Evolutionary conservation across 1,139 yeast species (phyloP).

Genomic region (Debaryomyces fabryi): DNA sequence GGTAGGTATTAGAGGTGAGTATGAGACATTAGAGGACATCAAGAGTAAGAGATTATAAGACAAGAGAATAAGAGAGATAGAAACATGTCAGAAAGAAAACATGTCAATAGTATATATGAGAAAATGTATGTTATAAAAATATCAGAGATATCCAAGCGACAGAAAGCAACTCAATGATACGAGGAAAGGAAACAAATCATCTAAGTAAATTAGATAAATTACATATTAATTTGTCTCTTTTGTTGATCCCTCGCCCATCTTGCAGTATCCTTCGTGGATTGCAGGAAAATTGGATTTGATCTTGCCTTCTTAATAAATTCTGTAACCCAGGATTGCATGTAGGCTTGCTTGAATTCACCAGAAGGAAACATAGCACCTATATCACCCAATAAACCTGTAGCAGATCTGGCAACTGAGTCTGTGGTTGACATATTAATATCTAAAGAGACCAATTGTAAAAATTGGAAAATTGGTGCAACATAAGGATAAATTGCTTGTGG

Average conservation of each 20-base stretch:
- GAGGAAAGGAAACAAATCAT: background rate
- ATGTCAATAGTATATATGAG: constrained; percentile 12
- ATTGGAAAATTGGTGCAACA: constrained; percentile 69
- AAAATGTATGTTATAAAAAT: constrained; percentile 12
- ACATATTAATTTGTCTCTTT: constrained; percentile 48
- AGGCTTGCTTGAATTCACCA: constrained; percentile 68
- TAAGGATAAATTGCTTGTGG: constrained; percentile 71
- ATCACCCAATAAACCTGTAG: constrained; percentile 91
- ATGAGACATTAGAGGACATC: constrained; percentile 19
- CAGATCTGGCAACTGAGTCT: constrained; percentile 72
- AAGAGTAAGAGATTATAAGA: constrained; percentile 13
- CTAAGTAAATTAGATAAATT: background rate
- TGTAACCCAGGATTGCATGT: constrained; percentile 74
- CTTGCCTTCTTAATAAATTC: constrained; percentile 77
- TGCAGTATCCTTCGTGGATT: constrained; percentile 81
- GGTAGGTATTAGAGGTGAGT: constrained; percentile 10
- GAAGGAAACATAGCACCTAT: constrained; percentile 83
- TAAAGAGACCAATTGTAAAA: constrained; percentile 59
- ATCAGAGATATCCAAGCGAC: constrained; percentile 12
- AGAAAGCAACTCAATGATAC: background rate
- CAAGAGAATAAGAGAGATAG: constrained; percentile 16
- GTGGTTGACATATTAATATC: constrained; percentile 62
- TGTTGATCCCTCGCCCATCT: constrained; percentile 96
- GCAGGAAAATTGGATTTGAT: constrained; percentile 59
- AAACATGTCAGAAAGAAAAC: constrained; percentile 5